Evolutionary conservation across 1,139 yeast genomes (phyloP), one percentile per base, ranked within the genome.

Genomic region (Debaryomyces robertsiae): DNA sequence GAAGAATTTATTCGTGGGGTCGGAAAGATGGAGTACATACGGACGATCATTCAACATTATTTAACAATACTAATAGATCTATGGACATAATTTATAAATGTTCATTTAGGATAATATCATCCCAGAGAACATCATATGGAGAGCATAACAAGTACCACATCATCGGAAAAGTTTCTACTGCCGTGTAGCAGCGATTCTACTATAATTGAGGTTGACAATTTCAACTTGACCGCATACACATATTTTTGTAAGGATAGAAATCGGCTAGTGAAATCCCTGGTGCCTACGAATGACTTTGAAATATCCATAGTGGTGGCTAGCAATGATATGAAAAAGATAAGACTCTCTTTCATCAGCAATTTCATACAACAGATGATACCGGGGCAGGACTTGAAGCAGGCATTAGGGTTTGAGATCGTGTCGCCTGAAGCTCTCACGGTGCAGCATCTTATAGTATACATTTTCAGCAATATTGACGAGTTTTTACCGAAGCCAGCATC

Each of bases 21-120:
- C 14, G 30, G n/a, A 33, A 33, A 25, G 24, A 29, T 33, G 36
- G 36, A 33, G 36, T 33, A 33, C 36, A 33, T 33, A 33, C 9
- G 22, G 22, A 6, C 22, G 22, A 19, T 19, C 22, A 19, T 19
- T 7, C 22, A 5, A 19, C 22, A 7, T 6, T 19, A 19, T 19
- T 7, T 19, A 19, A 19, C 22, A 19, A 19, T 19, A 19, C 22
- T 7, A 7, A 19, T 6, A 7, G 7, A 6, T 7, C 7, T 19
- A 19, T 5, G 22, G 7, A 19, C 22, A 19, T 19, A 19, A 19
- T 19, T 19, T 19, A 7, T 19, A 19, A 19, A 19, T 13, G 15
- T n/a, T n/a, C n/a, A n/a, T n/a, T n/a, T n/a, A n/a, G n/a, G n/a
- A n/a, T n/a, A n/a, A n/a, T n/a, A n/a, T n/a, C n/a, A n/a, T n/a